These are phyloP conservation scores for Solanum megistacrolobum DNA, from an alignment of 257 asterid genomes.

Conservation along the genomic window DNA sequence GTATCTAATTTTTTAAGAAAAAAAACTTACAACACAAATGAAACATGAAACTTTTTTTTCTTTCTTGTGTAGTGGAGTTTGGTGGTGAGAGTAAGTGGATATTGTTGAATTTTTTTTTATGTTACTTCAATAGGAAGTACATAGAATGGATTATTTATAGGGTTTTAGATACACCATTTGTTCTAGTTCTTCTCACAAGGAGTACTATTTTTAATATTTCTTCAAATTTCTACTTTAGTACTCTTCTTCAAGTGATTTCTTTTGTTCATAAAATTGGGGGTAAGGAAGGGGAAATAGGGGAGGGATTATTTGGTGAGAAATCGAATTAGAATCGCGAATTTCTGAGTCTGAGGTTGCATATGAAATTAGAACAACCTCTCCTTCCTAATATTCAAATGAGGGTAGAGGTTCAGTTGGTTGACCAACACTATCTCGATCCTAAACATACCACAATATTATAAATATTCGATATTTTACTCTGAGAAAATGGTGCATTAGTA, in stretches of 20 bases:
- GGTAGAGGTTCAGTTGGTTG: neutral
- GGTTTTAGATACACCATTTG: neutral
- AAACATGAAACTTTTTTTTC: neutral
- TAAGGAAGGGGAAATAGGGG: neutral
- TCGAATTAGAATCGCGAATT: fast-evolving
- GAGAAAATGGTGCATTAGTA: no score
- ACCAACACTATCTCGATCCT: neutral
- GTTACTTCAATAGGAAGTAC: conserved; percentile 3
- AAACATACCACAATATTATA: neutral
- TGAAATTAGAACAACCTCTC: neutral
- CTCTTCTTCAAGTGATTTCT: neutral
- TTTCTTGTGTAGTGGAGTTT: neutral
- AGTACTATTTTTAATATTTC: neutral
- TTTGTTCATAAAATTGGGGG: neutral
- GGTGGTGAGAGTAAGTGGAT: neutral
- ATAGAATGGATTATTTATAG: neutral
- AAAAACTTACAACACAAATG: neutral
- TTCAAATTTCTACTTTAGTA: neutral
- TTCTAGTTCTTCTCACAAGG: neutral
- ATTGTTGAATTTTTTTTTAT: neutral
- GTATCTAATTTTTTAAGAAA: neutral
- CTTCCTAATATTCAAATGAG: neutral
- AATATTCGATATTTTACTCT: neutral
- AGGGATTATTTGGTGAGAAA: neutral
- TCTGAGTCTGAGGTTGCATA: neutral